These are phyloP conservation scores for Tetrahymena malaccensis DNA, from an alignment of 73 alveolate genomes.

Conservation along the genomic window DNA sequence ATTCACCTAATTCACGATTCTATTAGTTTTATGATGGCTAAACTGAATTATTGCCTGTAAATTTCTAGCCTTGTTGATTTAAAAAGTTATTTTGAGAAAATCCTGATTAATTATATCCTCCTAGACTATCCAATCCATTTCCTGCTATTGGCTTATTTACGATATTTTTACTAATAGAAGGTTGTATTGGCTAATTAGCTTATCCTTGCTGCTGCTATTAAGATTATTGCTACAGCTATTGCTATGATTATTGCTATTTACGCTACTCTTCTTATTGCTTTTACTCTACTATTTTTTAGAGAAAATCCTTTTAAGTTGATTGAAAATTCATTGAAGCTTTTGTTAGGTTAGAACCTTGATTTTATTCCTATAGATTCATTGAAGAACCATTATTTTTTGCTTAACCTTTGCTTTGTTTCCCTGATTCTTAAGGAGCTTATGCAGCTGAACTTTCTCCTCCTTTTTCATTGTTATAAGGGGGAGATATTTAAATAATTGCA, in stretches of 20 bases:
- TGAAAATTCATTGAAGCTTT: background rate
- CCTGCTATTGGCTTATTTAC: background rate
- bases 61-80: background rate
- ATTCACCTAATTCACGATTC: background rate
- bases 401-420: background rate
- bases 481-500: slow-evolving; percentile 25
- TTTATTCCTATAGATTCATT: background rate
- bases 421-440: background rate
- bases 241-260: background rate
- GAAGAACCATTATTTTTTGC: background rate
- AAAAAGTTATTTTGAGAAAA: background rate
- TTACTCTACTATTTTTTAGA: background rate
- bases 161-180: background rate
- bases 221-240: background rate
- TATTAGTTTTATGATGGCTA: background rate
- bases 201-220: background rate
- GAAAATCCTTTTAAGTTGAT: background rate
- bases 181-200: background rate
- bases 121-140: background rate
- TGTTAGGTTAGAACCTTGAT: background rate
- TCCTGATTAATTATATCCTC: background rate
- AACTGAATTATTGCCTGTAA: background rate
- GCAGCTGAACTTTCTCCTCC: background rate
- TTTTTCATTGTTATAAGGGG: slow-evolving; percentile 26
- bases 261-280: background rate